Conservation (phyloP, 116 monocot genomes). For the Iris pallida region DNA sequence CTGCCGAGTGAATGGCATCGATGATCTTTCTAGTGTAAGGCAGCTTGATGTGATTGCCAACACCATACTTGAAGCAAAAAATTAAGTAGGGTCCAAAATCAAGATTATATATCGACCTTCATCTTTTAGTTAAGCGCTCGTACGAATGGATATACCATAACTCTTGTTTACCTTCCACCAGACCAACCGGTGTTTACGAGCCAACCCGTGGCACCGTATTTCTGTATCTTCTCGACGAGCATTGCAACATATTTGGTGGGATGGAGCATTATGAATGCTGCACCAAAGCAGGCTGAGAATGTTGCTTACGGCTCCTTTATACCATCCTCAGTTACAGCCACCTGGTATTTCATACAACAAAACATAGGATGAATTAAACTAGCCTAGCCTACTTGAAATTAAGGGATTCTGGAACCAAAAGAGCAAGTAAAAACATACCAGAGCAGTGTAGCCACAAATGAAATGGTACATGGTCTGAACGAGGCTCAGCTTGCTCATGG, state of each 20-base stretch:
- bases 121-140: too few species aligned
- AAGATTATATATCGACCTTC: background rate
- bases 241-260: conserved; percentile 84
- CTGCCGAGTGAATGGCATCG: conserved; percentile 82
- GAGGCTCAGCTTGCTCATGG: conserved; percentile 82
- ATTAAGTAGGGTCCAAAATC: too few species aligned
- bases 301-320: conserved; percentile 91
- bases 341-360: conserved; percentile 19
- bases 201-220: conserved; percentile 82
- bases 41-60: conserved; percentile 70
- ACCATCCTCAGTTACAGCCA: conserved; percentile 92
- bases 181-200: conserved; percentile 97
- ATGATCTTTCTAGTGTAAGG: conserved; percentile 73
- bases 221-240: conserved; percentile 88
- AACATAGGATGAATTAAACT: too few species aligned
- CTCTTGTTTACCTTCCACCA: conserved; percentile 95
- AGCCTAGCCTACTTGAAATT: too few species aligned
- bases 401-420: background rate
- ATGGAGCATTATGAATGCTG: conserved; percentile 92
- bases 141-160: too few species aligned
- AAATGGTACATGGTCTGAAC: conserved; percentile 97
- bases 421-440: conserved; percentile 26
- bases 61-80: conserved; percentile 52
- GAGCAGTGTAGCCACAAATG: conserved; percentile 87
- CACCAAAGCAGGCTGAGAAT: conserved; percentile 92